phyloP scores from a whole-genome alignment of 176 grass and related monocot species.

The Zea mays region DNA sequence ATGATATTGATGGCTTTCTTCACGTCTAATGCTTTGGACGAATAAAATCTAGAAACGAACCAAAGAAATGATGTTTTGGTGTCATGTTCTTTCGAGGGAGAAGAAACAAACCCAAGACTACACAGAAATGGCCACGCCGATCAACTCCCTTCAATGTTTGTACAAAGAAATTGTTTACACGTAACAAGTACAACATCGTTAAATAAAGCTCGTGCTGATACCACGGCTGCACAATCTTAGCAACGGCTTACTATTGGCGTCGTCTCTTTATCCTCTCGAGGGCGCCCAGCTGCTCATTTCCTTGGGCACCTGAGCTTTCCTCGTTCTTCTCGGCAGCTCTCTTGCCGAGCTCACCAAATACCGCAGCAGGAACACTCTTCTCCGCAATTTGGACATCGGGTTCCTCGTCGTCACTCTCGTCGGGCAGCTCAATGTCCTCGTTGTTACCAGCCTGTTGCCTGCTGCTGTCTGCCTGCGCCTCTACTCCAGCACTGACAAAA shows the following conservation, averaged over 20 bases:
- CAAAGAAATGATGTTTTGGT: no score
- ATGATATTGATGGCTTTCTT: no score
- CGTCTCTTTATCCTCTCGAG: conserved; percentile 93
- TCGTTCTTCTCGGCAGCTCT: conserved; percentile 61
- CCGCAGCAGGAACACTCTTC: conserved; percentile 66
- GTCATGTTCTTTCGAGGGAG: no score
- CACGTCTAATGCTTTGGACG: no score
- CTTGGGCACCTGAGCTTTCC: conserved; percentile 47
- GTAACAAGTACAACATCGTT: conserved; percentile 39
- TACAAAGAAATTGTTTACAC: conserved; percentile 36
- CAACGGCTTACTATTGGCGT: conserved; percentile 43
- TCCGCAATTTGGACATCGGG: conserved; percentile 64
- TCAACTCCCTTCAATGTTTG: no score
- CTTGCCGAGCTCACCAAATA: conserved; percentile 83
- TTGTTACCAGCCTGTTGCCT: conserved; percentile 52
- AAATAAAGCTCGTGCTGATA: background rate
- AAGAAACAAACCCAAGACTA: no score
- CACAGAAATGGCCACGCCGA: no score
- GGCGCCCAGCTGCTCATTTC: conserved; percentile 66
- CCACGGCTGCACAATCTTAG: background rate
- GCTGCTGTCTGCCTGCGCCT: conserved; percentile 56
- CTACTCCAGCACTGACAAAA: conserved; percentile 79
- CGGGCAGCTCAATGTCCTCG: conserved; percentile 90
- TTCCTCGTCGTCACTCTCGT: conserved; percentile 80
- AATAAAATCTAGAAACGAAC: no score